A percentile compares a stretch with the other conserved stretches of the same genome.
phyloP scores from a whole-genome alignment of 805 yeast genomes.

The Metschnikowia picachoensis region DNA sequence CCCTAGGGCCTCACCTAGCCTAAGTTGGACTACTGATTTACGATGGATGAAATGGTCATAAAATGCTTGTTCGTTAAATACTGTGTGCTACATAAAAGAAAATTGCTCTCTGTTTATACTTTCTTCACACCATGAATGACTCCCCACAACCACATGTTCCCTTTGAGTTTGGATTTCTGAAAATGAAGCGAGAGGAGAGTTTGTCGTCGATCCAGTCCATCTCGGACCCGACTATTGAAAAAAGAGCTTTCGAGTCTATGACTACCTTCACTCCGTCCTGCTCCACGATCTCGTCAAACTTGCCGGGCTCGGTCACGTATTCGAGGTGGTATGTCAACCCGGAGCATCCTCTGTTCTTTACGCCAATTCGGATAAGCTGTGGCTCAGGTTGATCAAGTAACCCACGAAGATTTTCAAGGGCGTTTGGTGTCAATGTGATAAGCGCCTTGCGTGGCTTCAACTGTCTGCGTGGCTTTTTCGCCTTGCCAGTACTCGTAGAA shows the following conservation, averaged over 20 bases:
- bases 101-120: not conserved
- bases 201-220: constrained; percentile 99
- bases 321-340: constrained; percentile 90
- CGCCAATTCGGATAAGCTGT: constrained; percentile 85
- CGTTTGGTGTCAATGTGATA: constrained; percentile 73
- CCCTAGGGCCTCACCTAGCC: not conserved
- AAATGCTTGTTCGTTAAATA: constrained; percentile 8
- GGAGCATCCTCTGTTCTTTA: constrained; percentile 94
- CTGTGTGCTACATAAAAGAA: constrained; percentile 1
- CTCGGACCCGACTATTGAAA: constrained; percentile 92
- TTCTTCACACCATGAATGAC: constrained; percentile 81
- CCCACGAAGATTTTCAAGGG: constrained; percentile 64
- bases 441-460: constrained; percentile 88
- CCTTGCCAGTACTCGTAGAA: constrained; percentile 4
- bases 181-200: constrained; percentile 81
- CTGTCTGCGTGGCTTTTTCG: constrained; percentile 47
- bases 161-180: constrained; percentile 93
- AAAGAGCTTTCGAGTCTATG: constrained; percentile 93
- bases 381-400: constrained; percentile 81
- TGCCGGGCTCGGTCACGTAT: constrained; percentile 86
- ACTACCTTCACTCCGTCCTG: constrained; percentile 93
- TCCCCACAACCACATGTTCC: constrained; percentile 99
- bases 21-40: not conserved
- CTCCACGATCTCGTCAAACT: constrained; percentile 88
- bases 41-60: not conserved